Evolutionary conservation across 306 rosid genomes (phyloP), one percentile per base, ranked within the genome.

Genomic region (Quercus dentata): DNA sequence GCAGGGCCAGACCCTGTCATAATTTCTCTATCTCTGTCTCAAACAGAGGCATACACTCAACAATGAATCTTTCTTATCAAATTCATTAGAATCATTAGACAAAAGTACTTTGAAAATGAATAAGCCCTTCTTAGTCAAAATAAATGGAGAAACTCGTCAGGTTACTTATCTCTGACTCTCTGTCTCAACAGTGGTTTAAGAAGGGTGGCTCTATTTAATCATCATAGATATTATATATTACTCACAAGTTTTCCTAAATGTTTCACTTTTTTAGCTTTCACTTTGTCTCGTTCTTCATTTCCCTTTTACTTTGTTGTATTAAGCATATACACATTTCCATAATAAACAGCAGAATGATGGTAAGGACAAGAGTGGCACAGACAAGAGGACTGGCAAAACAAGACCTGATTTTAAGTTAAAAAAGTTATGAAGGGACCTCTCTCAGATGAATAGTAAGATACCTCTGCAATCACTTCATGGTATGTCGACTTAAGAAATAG

Each of bases 391-490:
- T 3, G 27, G 3, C 46, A 56, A 62, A 68, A 28, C 41, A 79
- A 49, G 49, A 74, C 70, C 55, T 44, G 59, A 65, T 44, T 30
- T 41, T 2, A 70, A 67, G 72, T 5, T 35, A 6, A 44, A 30
- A 78, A 71, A 74, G 85, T 30, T 41, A n/a, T 0, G 41, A 23
- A 38, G 71, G 76, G 80, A 30, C 62, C 71, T 46, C 65, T 14
- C 65, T 9, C 23, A 58, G 65, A 70, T 52, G 76, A 72, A 71
- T 38, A 79, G 85, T 71, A 33, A 73, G 71, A 44, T 79, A 68
- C 82, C 73, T 73, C 51, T 71, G 74, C 84, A 81, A 72, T 49
- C 82, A 69, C 33, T 74, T 79, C 78, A 76, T 69, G 79, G 71
- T 44, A 49, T 79, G 78, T 58, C 41, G 49, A 30, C 4, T 31